phyloP scores from a whole-genome alignment of 1,284 basidiomycete species.

The Ustilago loliicola region DNA sequence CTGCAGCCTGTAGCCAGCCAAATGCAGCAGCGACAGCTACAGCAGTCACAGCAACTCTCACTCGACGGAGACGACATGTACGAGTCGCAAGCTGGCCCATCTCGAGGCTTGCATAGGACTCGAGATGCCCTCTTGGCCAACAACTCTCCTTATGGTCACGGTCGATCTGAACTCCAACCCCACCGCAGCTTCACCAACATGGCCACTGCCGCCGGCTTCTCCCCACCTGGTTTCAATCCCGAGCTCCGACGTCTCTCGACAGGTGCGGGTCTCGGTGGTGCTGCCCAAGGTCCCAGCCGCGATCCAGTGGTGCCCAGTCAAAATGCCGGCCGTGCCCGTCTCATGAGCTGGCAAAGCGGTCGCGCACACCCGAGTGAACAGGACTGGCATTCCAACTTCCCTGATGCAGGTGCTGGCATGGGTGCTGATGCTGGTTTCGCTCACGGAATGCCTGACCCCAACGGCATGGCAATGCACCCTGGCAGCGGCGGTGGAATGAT shows the following conservation, averaged over 20 bases:
- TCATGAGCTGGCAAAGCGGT: constrained; percentile 52
- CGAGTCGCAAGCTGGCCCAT: constrained; percentile 49
- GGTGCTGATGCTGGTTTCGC: constrained; percentile 16
- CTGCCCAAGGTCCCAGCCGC: constrained; percentile 24
- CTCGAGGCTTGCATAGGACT: constrained; percentile 29
- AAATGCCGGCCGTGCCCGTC: constrained; percentile 39
- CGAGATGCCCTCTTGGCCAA: constrained; percentile 29
- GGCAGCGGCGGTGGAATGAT: constrained; percentile 29
- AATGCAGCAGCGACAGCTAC: constrained; percentile 22
- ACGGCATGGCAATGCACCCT: constrained; percentile 28
- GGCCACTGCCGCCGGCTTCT: constrained; percentile 17
- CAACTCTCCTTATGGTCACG: constrained; percentile 36
- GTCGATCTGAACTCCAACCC: constrained; percentile 22
- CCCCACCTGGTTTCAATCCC: constrained; percentile 32
- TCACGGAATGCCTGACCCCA: constrained; percentile 18
- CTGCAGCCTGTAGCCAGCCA: constrained; percentile 28
- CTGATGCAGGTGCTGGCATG: constrained; percentile 13
- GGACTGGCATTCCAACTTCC: constrained; percentile 34
- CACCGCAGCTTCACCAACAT: constrained; percentile 31
- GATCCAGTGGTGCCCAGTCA: constrained; percentile 48
- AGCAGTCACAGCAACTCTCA: constrained; percentile 17
- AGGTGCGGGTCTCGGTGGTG: constrained; percentile 8
- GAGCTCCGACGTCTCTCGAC: constrained; percentile 42
- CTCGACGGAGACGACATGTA: constrained; percentile 32
- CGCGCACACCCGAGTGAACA: constrained; percentile 21